These are phyloP conservation scores for Claviceps pazoutovae DNA, from an alignment of 2,329 filamentous ascomycete species.

Conservation along the genomic window DNA sequence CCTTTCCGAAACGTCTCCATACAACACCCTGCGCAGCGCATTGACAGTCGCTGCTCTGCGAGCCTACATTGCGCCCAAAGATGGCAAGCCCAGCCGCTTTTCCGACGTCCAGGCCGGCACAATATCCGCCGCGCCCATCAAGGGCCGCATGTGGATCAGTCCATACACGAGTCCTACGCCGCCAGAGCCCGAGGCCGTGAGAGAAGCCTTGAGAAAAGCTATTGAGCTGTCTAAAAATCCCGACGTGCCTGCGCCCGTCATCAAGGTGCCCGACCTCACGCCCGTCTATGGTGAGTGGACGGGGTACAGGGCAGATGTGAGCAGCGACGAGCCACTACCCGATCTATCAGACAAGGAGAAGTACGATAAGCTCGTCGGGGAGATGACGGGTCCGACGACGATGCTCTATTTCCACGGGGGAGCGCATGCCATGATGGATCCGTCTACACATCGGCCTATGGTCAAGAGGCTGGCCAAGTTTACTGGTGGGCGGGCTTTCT, in stretches of 20 bases:
- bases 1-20: conserved; percentile 54
- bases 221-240: conserved; percentile 24
- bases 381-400: conserved; percentile 48
- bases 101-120: conserved; percentile 49
- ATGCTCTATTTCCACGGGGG: conserved; percentile 67
- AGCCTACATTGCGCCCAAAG: conserved; percentile 34
- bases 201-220: conserved; percentile 42
- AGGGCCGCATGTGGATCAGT: conserved; percentile 71
- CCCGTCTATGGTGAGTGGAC: conserved; percentile 64
- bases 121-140: conserved; percentile 51
- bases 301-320: conserved; percentile 46
- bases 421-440: conserved; percentile 60
- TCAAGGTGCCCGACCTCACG: conserved; percentile 34
- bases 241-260: conserved; percentile 4
- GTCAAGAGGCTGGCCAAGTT: conserved; percentile 49
- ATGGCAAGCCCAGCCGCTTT: conserved; percentile 34
- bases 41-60: conserved; percentile 61
- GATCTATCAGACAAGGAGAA: conserved; percentile 47
- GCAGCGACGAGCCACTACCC: conserved; percentile 35
- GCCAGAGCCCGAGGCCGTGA: conserved; percentile 34
- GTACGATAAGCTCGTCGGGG: conserved; percentile 53
- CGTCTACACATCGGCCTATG: conserved; percentile 46
- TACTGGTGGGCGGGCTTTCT: conserved; percentile 54
- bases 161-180: conserved; percentile 51
- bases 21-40: conserved; percentile 67